Evolutionary conservation across 2,329 filamentous ascomycete species (phyloP), one percentile per base, ranked within the genome.

Genomic region (Phialophora tarda): DNA sequence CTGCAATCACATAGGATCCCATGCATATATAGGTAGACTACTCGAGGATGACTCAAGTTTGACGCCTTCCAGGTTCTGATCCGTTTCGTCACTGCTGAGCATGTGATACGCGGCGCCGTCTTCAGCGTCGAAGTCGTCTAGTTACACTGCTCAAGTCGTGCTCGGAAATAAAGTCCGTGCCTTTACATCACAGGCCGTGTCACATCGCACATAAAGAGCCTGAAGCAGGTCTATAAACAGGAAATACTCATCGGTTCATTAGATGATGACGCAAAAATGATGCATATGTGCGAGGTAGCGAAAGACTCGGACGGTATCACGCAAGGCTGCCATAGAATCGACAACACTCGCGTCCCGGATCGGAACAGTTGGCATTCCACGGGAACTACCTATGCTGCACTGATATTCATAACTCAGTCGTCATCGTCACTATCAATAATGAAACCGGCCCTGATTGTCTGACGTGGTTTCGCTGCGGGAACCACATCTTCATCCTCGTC

Each of bases 371-470:
- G 48, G 14, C 21, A 23, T 17, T 51, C 23, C 23, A 51, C 23
- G 10, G 48, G 10, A 51, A 26, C 21, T 1, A 34, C 17, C 28
- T 30, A 38, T 53, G 58, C 21, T 17, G 47, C 34, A 30, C 26
- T 50, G 17, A 32, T 30, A 51, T 50, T 14, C 23, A 30, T 12
- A 21, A 54, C 24, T 62, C 41, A 69, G 26, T 72, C 68, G 41
- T 72, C 71, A 34, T 73, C 71, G 61, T 72, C 71, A 55, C 71
- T 72, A 34, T 73, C 71, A 14, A 73, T 56, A 58, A 72, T 62
- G 62, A 73, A 72, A 3, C 71, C 71, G 28, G 62, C 71, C 23
- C 69, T 24, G n/a, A 62, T 34, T 47, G 62, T 63, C 63, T 65
- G 58, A 26, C 61, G 61, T 44, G 64, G 65, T 14, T 44, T 51